phyloP scores from a whole-genome alignment of 2,329 filamentous ascomycete genomes.

The Colletotrichum navitas region DNA sequence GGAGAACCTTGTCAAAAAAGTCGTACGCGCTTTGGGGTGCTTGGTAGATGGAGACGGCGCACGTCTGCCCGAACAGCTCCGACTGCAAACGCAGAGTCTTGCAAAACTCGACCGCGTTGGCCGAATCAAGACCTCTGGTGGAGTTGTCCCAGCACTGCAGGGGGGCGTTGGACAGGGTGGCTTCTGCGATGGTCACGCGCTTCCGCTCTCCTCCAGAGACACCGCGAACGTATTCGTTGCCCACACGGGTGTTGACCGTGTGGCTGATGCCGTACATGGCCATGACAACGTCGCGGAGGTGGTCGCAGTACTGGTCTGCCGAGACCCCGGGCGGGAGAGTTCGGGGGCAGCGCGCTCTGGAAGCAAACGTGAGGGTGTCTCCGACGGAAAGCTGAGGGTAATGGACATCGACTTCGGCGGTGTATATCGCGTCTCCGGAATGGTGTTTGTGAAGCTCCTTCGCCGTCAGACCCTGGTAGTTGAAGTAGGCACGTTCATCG shows the following conservation, averaged over 20 bases:
- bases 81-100: conserved; percentile 48
- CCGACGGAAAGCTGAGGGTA: conserved; percentile 71
- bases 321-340: conserved; percentile 60
- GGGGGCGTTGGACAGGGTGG: conserved; percentile 47
- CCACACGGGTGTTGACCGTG: conserved; percentile 66
- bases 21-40: conserved; percentile 71
- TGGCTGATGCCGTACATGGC: conserved; percentile 67
- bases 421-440: conserved; percentile 75
- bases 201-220: conserved; percentile 67
- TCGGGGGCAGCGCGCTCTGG: conserved; percentile 64
- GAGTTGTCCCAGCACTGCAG: conserved; percentile 59
- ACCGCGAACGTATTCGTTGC: conserved; percentile 67
- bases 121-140: conserved; percentile 59
- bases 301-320: conserved; percentile 56
- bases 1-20: conserved; percentile 73
- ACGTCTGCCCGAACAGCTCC: conserved; percentile 46
- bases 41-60: conserved; percentile 66
- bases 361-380: conserved; percentile 72
- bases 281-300: conserved; percentile 67
- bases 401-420: conserved; percentile 74
- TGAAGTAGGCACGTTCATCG: conserved; percentile 37
- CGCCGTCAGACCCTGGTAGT: conserved; percentile 40
- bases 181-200: conserved; percentile 55
- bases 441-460: conserved; percentile 41
- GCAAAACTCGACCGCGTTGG: conserved; percentile 44